Evolutionary conservation across 2,329 filamentous ascomycete genomes (phyloP), one percentile per base, ranked within the genome.

Genomic region (Ceratocystis ficicola): DNA sequence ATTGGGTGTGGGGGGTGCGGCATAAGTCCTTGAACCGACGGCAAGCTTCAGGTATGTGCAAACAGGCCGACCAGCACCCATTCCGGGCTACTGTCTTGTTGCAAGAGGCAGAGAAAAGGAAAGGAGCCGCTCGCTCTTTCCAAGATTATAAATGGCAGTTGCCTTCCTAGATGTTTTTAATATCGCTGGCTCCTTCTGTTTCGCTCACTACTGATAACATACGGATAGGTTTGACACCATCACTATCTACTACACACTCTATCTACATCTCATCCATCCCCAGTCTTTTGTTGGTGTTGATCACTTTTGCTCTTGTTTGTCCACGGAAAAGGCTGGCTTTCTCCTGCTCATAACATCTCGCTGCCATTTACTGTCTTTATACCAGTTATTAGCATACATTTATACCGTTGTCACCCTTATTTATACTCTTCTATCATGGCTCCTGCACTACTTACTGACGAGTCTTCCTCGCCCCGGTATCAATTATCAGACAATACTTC

Each of bases 381-480:
- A 28, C 55, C 55, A 41, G 36, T 41, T 41, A 41, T 3, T 4
- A 41, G 36, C 15, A 41, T 30, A 59, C 20, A 30, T n/a, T 57
- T 28, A 12, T 32, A 55, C 57, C 30, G 30, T 44, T 4, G 6
- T 2, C 48, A 3, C 17, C 46, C 48, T n/a, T 20, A 41, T 41
- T 10, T 15, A 41, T 5, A 41, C 36, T 52, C 15, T 2, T 25
- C 22, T 70, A 75, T 70, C 73, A 86, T 86, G 83, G 79, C 82
- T 70, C 83, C 84, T 69, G 83, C 82, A 70, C 82, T 82, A 68
- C 77, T 83, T 71, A 77, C 79, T 69, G 76, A 80, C 69, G 52
- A 61, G 8, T 36, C 44, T 28, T 50, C 44, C 46, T 50, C 63
- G 6, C 36, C 44, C 2, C 30, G 6, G 28, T 50, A 25, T 41